Conservation (phyloP, 2,329 filamentous ascomycete species). For the Ambrosiella xylebori region DNA sequence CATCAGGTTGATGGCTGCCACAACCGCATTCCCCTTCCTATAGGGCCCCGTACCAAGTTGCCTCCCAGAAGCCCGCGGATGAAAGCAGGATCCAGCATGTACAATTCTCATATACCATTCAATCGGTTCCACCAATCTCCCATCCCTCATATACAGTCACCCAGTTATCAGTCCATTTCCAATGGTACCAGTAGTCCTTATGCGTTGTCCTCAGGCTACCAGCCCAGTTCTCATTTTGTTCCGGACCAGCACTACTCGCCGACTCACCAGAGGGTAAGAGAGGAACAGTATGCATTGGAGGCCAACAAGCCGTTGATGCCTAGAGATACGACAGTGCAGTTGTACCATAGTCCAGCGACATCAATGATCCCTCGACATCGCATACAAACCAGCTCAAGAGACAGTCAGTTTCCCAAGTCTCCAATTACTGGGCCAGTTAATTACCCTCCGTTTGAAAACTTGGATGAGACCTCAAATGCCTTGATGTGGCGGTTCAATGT, state of each 20-base stretch:
- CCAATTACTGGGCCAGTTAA: slow-evolving; percentile 43
- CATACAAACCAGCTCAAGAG: slow-evolving; percentile 16
- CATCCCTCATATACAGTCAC: background rate
- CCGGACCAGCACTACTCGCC: background rate
- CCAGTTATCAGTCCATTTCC: background rate
- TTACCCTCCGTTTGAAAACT: slow-evolving; percentile 55
- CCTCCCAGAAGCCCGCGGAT: background rate
- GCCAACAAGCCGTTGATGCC: background rate
- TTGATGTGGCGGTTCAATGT: slow-evolving; percentile 49
- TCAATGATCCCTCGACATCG: slow-evolving; percentile 14
- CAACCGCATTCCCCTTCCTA: background rate
- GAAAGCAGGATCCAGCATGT: background rate
- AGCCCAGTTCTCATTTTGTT: background rate
- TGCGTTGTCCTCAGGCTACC: background rate
- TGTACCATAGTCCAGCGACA: slow-evolving; percentile 24
- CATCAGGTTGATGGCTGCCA: background rate
- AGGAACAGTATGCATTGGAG: background rate
- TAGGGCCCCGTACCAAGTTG: background rate
- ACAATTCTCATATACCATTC: background rate
- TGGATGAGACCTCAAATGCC: slow-evolving; percentile 37
- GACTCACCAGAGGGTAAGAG: background rate
- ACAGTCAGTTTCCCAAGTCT: slow-evolving; percentile 6
- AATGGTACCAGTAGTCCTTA: background rate
- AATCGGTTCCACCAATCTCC: background rate
- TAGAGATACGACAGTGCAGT: slow-evolving; percentile 15